A percentile compares a stretch with the other conserved stretches of the same genome.
phyloP scores from a whole-genome alignment of 2,329 filamentous ascomycete species.

The Emmonsiellopsis sp. region DNA sequence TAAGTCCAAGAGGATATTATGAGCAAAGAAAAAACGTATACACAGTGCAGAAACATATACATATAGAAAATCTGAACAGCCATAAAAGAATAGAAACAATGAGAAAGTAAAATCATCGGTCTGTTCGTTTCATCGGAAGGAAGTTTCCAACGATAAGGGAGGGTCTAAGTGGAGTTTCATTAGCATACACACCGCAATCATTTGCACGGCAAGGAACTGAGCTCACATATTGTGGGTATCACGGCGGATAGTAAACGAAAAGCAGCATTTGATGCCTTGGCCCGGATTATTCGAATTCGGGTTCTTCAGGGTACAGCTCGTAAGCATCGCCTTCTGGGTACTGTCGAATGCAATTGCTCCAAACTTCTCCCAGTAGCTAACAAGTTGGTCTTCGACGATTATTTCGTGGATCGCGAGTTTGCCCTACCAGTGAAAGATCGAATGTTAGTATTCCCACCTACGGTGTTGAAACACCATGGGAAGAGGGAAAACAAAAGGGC shows the following conservation, averaged over 20 bases:
- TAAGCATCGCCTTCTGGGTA: slow-evolving; percentile 87
- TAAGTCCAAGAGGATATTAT: neutral
- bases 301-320: slow-evolving; percentile 82
- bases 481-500: slow-evolving; percentile 1
- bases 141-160: slow-evolving; percentile 96
- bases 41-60: slow-evolving; percentile 5
- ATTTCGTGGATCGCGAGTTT: slow-evolving; percentile 94
- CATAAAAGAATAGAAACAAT: neutral
- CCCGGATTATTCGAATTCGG: slow-evolving; percentile 61
- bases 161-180: slow-evolving; percentile 50
- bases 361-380: slow-evolving; percentile 99
- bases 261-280: slow-evolving; percentile 81
- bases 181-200: slow-evolving; percentile 18
- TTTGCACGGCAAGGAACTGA: neutral
- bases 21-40: neutral
- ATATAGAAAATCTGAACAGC: neutral
- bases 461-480: neutral
- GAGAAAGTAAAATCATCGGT: slow-evolving; percentile 22
- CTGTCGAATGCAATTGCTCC: slow-evolving; percentile 94
- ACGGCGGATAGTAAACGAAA: slow-evolving; percentile 91
- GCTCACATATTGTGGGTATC: slow-evolving; percentile 94
- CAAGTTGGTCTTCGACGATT: slow-evolving; percentile 85
- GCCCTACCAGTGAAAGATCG: slow-evolving; percentile 49
- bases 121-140: slow-evolving; percentile 66
- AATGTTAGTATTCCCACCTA: slow-evolving; percentile 3